phyloP scores from a whole-genome alignment of 805 yeast species.

The Candida nemodendra region DNA sequence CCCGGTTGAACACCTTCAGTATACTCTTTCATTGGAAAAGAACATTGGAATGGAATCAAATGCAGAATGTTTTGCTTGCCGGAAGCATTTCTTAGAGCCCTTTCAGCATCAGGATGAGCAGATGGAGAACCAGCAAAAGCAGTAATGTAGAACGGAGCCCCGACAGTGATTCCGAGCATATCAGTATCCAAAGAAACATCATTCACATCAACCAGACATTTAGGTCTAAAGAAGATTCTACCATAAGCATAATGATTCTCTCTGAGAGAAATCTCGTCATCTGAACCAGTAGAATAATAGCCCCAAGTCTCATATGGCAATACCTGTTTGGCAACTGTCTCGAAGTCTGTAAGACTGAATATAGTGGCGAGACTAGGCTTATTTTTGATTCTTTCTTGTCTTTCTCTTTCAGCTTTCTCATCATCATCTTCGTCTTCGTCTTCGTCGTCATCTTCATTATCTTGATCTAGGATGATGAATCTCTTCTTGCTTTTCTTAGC shows the following conservation, averaged over 20 bases:
- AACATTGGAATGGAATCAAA: conserved; percentile 85
- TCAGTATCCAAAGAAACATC: conserved; percentile 59
- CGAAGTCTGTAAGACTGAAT: conserved; percentile 80
- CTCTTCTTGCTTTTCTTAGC: conserved; percentile 16
- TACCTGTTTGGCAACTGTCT: conserved; percentile 74
- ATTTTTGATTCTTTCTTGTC: conserved; percentile 39
- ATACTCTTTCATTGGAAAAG: conserved; percentile 80
- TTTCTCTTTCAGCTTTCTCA: conserved; percentile 40
- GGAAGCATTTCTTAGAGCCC: conserved; percentile 69
- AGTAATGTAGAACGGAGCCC: conserved; percentile 80
- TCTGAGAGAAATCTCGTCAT: conserved; percentile 83
- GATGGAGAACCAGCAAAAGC: conserved; percentile 88
- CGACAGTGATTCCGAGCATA: conserved; percentile 63
- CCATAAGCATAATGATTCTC: conserved; percentile 89
- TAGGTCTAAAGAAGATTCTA: conserved; percentile 82
- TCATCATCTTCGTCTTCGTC: conserved; percentile 27
- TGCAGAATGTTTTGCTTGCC: conserved; percentile 67
- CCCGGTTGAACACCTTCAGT: conserved; percentile 55
- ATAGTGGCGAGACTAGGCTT: conserved; percentile 71
- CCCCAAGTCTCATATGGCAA: conserved; percentile 81
- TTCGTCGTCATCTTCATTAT: conserved; percentile 27
- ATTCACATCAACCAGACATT: conserved; percentile 71
- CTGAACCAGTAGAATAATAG: conserved; percentile 86
- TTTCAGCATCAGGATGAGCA: conserved; percentile 90
- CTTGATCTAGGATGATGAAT: conserved; percentile 25